Evolutionary conservation across 2,329 filamentous ascomycete genomes (phyloP).

Genomic region (Aureobasidium namibiae): DNA sequence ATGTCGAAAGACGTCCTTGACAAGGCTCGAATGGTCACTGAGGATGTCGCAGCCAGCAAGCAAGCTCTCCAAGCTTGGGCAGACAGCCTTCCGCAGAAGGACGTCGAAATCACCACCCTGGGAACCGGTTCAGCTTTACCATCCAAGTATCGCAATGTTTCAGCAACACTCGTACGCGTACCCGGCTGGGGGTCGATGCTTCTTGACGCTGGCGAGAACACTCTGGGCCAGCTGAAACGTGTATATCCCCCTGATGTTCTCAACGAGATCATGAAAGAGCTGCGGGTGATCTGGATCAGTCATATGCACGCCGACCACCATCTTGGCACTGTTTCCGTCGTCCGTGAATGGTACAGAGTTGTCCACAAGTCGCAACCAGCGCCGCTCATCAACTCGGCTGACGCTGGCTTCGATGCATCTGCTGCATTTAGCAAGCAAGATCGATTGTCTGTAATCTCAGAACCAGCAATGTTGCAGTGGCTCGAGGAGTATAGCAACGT

Average conservation of each 20-base stretch:
- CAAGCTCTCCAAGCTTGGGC: conserved; percentile 47
- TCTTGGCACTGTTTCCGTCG: conserved; percentile 71
- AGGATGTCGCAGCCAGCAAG: conserved; percentile 29
- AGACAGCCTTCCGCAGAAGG: conserved; percentile 59
- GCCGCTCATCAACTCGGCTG: conserved; percentile 15
- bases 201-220: conserved; percentile 87
- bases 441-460: conserved; percentile 59
- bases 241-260: conserved; percentile 59
- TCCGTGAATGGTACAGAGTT: conserved; percentile 68
- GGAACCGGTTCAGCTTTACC: conserved; percentile 87
- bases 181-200: conserved; percentile 83
- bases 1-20: conserved; percentile 40
- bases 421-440: conserved; percentile 15
- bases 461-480: conserved; percentile 64
- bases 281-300: conserved; percentile 84
- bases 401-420: conserved; percentile 26
- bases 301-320: conserved; percentile 97
- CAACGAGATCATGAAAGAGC: conserved; percentile 62
- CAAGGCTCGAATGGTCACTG: conserved; percentile 41
- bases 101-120: conserved; percentile 76
- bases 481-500: conserved; percentile 70
- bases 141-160: conserved; percentile 93
- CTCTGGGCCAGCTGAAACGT: conserved; percentile 75
- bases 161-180: conserved; percentile 73
- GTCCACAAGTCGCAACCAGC: conserved; percentile 36